Evolutionary conservation across 2,329 filamentous ascomycete genomes (phyloP).

Genomic region (Aaosphaeria pasadenensis): DNA sequence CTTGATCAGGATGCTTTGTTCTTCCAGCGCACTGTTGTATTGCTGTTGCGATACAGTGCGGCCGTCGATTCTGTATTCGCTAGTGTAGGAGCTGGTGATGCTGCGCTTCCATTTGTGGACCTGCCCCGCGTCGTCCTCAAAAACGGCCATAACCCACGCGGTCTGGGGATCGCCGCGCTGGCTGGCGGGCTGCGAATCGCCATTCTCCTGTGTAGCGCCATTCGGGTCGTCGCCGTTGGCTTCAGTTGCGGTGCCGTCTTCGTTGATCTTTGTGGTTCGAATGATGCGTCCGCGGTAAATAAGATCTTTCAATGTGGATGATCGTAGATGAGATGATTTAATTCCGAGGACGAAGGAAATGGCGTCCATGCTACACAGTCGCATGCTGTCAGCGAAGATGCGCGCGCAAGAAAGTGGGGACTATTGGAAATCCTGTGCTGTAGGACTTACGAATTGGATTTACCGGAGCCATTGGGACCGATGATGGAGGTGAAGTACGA

Average conservation of each 20-base stretch:
- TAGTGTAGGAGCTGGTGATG: conserved; percentile 83
- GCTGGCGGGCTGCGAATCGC: conserved; percentile 59
- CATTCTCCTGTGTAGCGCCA: conserved; percentile 40
- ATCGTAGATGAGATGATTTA: conserved; percentile 96
- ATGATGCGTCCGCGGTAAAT: conserved; percentile 94
- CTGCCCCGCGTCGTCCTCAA: conserved; percentile 93
- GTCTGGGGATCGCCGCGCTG: conserved; percentile 78
- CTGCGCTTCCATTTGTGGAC: conserved; percentile 94
- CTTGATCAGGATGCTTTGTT: conserved; percentile 96
- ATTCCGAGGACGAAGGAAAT: conserved; percentile 99
- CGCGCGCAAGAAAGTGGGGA: conserved; percentile 4
- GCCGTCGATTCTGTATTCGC: conserved; percentile 97
- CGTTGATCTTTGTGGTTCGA: conserved; percentile 88
- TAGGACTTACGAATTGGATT: conserved; percentile 82
- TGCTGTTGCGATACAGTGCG: conserved; percentile 81
- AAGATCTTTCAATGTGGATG: conserved; percentile 87
- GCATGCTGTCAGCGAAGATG: no score
- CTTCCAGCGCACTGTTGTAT: conserved; percentile 89
- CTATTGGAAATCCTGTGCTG: background rate
- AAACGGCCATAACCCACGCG: conserved; percentile 99
- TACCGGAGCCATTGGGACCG: conserved; percentile 98
- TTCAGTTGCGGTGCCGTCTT: conserved; percentile 72
- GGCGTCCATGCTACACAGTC: conserved; percentile 77
- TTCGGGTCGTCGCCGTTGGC: conserved; percentile 32
- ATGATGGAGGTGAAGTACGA: conserved; percentile 99